A percentile compares a stretch with the other conserved stretches of the same genome.
These are phyloP conservation scores for Nemania sp. DNA, from an alignment of 2,329 filamentous ascomycete genomes.

Conservation along the genomic window DNA sequence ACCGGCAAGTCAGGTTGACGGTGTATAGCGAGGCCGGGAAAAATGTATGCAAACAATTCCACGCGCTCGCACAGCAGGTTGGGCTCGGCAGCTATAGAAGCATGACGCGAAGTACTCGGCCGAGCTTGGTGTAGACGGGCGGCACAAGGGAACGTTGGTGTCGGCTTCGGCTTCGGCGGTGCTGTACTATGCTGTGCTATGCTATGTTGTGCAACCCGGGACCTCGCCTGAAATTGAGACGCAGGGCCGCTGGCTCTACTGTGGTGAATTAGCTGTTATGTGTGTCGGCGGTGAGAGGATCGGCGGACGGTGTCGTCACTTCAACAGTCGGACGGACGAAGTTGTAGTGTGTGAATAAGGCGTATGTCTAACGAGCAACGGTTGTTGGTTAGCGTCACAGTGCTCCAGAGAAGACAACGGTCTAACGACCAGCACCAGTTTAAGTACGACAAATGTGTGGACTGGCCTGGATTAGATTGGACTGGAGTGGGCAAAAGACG, in stretches of 20 bases:
- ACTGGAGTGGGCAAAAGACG: constrained; percentile 12
- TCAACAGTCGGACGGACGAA: background rate
- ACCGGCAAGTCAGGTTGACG: constrained; percentile 17
- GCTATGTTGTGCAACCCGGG: too few relatives aligned
- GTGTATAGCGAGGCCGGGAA: background rate
- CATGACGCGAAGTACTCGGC: constrained; percentile 14
- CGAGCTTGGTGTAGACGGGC: constrained; percentile 1
- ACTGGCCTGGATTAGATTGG: too few relatives aligned
- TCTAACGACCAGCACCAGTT: background rate
- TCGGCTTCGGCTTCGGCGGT: constrained; percentile 13
- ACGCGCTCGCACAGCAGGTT: constrained; percentile 12
- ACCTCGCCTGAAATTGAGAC: constrained; percentile 2
- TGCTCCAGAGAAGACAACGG: too few relatives aligned
- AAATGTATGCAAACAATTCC: constrained; percentile 2
- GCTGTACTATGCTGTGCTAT: too few relatives aligned
- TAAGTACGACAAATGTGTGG: constrained; percentile 3
- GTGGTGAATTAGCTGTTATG: background rate
- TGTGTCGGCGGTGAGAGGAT: constrained; percentile 12
- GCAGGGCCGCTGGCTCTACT: background rate
- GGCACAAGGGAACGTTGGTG: constrained; percentile 3
- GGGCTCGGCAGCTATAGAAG: constrained; percentile 19
- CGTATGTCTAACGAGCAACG: background rate
- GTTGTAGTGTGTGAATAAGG: background rate
- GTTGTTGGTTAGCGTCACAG: too few relatives aligned
- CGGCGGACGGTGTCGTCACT: constrained; percentile 10